Evolutionary conservation across 2,329 filamentous ascomycete species (phyloP).

Genomic region (Calonectria montana): DNA sequence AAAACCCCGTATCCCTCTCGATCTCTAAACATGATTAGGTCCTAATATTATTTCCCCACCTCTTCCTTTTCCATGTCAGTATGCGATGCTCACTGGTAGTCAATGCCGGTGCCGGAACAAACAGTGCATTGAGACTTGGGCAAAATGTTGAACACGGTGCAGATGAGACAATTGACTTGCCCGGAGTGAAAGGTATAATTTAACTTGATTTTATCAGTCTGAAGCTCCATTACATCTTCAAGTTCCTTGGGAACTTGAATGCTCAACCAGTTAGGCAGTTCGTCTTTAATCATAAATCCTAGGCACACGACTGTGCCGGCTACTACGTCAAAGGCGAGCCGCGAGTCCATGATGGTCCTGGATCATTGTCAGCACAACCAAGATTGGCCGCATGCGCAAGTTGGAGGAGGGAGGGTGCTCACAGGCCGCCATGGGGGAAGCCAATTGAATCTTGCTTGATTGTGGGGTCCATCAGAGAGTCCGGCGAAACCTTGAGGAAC

Average conservation of each 20-base stretch:
- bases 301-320: neutral
- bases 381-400: neutral
- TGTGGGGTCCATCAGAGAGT: neutral
- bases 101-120: neutral
- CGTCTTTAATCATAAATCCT: neutral
- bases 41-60: neutral
- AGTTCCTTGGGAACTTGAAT: neutral
- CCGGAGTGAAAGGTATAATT: neutral
- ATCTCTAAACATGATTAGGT: neutral
- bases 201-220: slow-evolving; percentile 3
- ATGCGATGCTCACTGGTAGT: neutral
- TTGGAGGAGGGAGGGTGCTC: neutral
- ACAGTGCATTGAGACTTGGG: neutral
- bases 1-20: neutral
- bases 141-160: neutral
- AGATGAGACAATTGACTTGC: neutral
- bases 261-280: neutral
- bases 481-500: neutral
- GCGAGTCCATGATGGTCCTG: neutral
- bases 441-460: neutral
- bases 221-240: neutral
- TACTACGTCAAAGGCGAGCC: neutral
- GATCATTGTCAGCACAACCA: neutral
- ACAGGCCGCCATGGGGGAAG: neutral
- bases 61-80: neutral